phyloP scores from a whole-genome alignment of 2,329 filamentous ascomycete species.

The Basipetospora chlamydospora region DNA sequence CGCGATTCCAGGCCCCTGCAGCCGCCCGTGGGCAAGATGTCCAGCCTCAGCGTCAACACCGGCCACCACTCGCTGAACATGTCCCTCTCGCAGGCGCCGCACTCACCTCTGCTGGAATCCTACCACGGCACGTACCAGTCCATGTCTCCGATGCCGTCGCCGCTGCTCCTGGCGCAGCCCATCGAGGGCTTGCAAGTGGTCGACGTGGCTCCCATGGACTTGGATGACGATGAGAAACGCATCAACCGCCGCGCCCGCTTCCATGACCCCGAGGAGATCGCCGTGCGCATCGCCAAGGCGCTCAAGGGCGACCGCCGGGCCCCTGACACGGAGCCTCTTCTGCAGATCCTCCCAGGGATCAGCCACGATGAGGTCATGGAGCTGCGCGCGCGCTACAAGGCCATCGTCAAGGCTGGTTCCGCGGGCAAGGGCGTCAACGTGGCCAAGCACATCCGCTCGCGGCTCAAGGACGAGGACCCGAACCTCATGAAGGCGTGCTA shows the following conservation, averaged over 20 bases:
- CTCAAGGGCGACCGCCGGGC: conserved; percentile 48
- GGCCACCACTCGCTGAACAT: conserved; percentile 23
- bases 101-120: conserved; percentile 76
- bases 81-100: conserved; percentile 46
- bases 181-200: conserved; percentile 33
- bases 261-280: conserved; percentile 72
- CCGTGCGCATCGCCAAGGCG: conserved; percentile 59
- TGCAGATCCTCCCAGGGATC: conserved; percentile 71
- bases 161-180: conserved; percentile 41
- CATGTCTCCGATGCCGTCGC: conserved; percentile 86
- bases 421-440: conserved; percentile 69
- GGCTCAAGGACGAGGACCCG: conserved; percentile 57
- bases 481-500: conserved; percentile 86
- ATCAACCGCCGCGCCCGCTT: conserved; percentile 53
- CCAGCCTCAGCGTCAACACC: conserved; percentile 34
- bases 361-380: conserved; percentile 80
- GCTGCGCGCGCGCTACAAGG: conserved; percentile 81
- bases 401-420: conserved; percentile 63
- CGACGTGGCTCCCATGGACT: conserved; percentile 38
- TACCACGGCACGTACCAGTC: conserved; percentile 92
- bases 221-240: conserved; percentile 31
- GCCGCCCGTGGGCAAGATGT: conserved; percentile 35
- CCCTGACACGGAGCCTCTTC: conserved; percentile 55
- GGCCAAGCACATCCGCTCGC: conserved; percentile 67
- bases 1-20: conserved; percentile 22